These are phyloP conservation scores for Volvox africanus DNA, from an alignment of 139 green algal species.

Conservation along the genomic window DNA sequence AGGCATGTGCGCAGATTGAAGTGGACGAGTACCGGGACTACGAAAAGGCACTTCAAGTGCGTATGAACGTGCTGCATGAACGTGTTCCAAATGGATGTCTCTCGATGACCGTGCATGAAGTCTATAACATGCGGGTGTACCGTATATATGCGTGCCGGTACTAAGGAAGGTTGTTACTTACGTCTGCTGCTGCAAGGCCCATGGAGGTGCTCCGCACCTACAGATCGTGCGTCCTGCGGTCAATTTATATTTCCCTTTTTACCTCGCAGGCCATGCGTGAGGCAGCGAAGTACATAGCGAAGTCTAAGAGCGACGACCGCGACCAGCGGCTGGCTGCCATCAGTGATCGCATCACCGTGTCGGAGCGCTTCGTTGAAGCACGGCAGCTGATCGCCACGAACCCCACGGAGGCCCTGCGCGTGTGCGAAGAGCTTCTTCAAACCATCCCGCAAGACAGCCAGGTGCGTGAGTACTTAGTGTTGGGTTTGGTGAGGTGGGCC, in stretches of 20 bases:
- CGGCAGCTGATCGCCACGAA: conserved; percentile 49
- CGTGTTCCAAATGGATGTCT: neutral
- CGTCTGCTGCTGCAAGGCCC: too few species aligned
- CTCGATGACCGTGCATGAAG: neutral
- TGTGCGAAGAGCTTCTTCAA: conserved; percentile 62
- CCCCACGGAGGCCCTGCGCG: conserved; percentile 51
- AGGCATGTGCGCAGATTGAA: conserved; percentile 85
- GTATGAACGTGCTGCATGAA: neutral
- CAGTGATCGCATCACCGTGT: conserved; percentile 59
- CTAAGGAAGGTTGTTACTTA: too few species aligned
- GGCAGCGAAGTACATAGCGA: conserved; percentile 66
- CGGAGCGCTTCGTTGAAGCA: conserved; percentile 68
- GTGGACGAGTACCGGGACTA: conserved; percentile 89
- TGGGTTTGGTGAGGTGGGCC: too few species aligned
- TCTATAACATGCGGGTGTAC: too few species aligned
- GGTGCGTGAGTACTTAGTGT: neutral
- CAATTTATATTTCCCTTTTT: neutral
- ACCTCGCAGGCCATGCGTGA: conserved; percentile 64
- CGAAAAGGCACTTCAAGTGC: conserved; percentile 79
- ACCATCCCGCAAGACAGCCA: conserved; percentile 46
- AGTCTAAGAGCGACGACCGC: conserved; percentile 56
- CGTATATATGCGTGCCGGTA: too few species aligned
- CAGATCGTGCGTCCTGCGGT: too few species aligned
- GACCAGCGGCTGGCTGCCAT: conserved; percentile 48
- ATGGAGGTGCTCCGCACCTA: too few species aligned